These are phyloP conservation scores for Lolium rigidum DNA, from an alignment of 176 grass and related monocot genomes.

Conservation along the genomic window DNA sequence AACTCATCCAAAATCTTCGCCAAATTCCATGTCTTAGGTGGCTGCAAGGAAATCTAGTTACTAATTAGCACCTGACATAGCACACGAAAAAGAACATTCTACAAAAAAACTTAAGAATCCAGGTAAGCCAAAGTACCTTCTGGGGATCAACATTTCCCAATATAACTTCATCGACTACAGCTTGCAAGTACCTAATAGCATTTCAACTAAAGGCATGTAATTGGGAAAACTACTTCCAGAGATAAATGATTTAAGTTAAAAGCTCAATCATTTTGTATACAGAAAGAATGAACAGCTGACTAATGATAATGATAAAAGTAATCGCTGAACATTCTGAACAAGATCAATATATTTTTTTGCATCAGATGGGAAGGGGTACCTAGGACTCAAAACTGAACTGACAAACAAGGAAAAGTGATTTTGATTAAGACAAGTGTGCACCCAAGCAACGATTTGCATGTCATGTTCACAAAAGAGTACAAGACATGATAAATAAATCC, in stretches of 20 bases:
- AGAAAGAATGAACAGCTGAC: not conserved
- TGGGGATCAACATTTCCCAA: conserved; percentile 73
- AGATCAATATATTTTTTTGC: not conserved
- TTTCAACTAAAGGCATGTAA: conserved; percentile 30
- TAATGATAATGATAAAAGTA: conserved; percentile 6
- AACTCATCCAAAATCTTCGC: conserved; percentile 80
- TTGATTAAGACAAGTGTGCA: conserved; percentile 23
- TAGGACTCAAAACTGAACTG: conserved; percentile 1
- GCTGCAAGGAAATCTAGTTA: conserved; percentile 54
- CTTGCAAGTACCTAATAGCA: conserved; percentile 94
- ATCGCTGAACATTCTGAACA: not conserved
- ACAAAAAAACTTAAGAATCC: conserved; percentile 25
- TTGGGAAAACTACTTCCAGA: conserved; percentile 5
- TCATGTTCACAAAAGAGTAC: not conserved
- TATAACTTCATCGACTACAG: conserved; percentile 88
- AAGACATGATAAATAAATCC: conserved; percentile 18
- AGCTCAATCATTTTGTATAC: not conserved
- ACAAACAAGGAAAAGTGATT: not conserved
- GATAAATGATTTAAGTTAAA: conserved; percentile 33
- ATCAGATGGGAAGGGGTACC: conserved; percentile 2
- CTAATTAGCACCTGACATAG: conserved; percentile 15
- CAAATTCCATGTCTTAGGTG: conserved; percentile 74
- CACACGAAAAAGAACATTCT: not conserved
- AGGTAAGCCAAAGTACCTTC: conserved; percentile 46
- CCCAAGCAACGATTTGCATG: conserved; percentile 1